Percentiles rank a stretch among this genome's conserved stretches.
Conservation (phyloP, 352 stramenopile species). For the Phytophthora niederhauseri region DNA sequence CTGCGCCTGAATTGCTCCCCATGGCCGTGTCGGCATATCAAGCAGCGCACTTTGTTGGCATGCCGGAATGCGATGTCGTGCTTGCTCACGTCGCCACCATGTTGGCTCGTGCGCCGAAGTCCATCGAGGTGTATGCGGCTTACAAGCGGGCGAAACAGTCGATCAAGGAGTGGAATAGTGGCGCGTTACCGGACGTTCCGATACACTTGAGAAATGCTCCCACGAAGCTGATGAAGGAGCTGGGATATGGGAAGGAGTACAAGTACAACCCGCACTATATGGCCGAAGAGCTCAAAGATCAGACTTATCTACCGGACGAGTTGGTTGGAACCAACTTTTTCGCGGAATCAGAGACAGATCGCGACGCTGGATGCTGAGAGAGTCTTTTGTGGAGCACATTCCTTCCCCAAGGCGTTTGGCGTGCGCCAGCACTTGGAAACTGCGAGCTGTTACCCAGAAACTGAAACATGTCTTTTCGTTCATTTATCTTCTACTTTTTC, state of each 20-base stretch:
- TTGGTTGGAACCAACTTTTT: constrained; percentile 72
- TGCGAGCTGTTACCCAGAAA: constrained; percentile 23
- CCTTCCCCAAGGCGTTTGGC: background rate
- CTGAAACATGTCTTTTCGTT: constrained; percentile 19
- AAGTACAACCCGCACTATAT: constrained; percentile 85
- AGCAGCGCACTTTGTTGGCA: constrained; percentile 74
- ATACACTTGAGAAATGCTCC: constrained; percentile 85
- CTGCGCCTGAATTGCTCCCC: constrained; percentile 66
- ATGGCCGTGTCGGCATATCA: constrained; percentile 79
- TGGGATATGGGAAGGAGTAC: constrained; percentile 83
- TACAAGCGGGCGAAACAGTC: constrained; percentile 82
- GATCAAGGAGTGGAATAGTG: constrained; percentile 58
- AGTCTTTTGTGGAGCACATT: background rate
- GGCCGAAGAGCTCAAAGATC: constrained; percentile 66
- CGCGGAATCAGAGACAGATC: constrained; percentile 20
- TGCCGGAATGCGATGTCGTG: constrained; percentile 88
- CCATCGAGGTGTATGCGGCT: constrained; percentile 81
- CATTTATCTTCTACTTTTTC: constrained; percentile 9
- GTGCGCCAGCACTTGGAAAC: constrained; percentile 10
- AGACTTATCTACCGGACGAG: constrained; percentile 86
- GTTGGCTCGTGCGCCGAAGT: constrained; percentile 84
- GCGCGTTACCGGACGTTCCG: constrained; percentile 72
- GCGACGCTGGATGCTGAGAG: constrained; percentile 11
- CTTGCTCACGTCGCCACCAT: constrained; percentile 82
- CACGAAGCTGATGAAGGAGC: constrained; percentile 77